Evolutionary conservation across 2,329 filamentous ascomycete species (phyloP).

Genomic region (Fusarium sp.): DNA sequence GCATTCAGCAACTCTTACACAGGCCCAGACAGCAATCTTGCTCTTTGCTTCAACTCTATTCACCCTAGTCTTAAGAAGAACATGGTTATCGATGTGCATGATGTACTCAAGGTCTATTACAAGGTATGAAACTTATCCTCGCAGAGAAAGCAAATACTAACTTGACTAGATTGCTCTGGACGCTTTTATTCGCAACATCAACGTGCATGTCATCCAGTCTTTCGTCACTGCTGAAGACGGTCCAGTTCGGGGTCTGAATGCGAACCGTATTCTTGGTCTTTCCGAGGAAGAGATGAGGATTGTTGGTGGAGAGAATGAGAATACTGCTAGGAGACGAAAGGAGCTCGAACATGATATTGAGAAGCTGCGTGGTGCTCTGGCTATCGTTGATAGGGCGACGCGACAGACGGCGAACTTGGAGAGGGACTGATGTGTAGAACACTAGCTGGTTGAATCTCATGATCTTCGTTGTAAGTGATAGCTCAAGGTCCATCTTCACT

Average conservation of each 20-base stretch:
- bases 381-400: conserved; percentile 37
- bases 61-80: conserved; percentile 41
- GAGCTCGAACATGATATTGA: conserved; percentile 36
- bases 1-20: neutral
- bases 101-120: conserved; percentile 54
- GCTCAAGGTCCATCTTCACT: too few relatives aligned
- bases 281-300: conserved; percentile 21
- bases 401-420: conserved; percentile 15
- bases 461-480: too few relatives aligned
- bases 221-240: conserved; percentile 38
- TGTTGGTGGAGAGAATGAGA: conserved; percentile 34
- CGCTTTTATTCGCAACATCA: conserved; percentile 45
- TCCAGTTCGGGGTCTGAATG: conserved; percentile 29
- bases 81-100: conserved; percentile 52
- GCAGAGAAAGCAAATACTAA: neutral
- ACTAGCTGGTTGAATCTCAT: neutral
- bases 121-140: conserved; percentile 39
- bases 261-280: conserved; percentile 20
- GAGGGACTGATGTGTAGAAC: neutral
- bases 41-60: conserved; percentile 9
- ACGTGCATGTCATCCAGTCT: conserved; percentile 6
- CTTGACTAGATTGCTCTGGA: conserved; percentile 44
- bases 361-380: conserved; percentile 27
- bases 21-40: neutral
- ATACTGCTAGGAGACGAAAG: conserved; percentile 23